Conservation (phyloP, 371 early-diverging fungal species). For the Rhizomucor pusillus region DNA sequence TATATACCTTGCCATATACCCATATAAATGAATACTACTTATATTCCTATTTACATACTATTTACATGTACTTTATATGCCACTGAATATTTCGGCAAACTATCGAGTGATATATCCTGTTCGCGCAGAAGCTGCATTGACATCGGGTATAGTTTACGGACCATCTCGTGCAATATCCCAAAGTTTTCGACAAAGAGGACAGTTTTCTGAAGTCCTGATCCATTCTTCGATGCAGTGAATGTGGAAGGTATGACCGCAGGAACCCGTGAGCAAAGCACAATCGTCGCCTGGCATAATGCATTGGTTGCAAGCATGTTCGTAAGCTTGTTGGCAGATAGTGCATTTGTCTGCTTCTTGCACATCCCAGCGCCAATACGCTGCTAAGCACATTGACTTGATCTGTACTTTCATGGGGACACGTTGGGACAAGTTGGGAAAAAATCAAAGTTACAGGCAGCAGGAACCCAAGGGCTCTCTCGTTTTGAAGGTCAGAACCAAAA, state of each 20-base stretch:
- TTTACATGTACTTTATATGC: too few relatives aligned
- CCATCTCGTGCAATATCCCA: slow-evolving; percentile 63
- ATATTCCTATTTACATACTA: too few relatives aligned
- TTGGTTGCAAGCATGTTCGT: slow-evolving; percentile 79
- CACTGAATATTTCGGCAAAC: too few relatives aligned
- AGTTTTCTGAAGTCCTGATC: slow-evolving; percentile 69
- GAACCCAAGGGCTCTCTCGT: too few relatives aligned
- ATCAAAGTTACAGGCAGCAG: too few relatives aligned
- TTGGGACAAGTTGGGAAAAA: too few relatives aligned
- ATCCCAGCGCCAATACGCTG: slow-evolving; percentile 44
- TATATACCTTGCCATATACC: background rate
- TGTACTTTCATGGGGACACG: slow-evolving; percentile 28
- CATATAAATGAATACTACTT: too few relatives aligned
- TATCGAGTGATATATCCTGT: too few relatives aligned
- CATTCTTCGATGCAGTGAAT: slow-evolving; percentile 87
- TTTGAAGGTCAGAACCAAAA: too few relatives aligned
- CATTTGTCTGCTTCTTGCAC: slow-evolving; percentile 58
- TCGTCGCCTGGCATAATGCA: slow-evolving; percentile 88
- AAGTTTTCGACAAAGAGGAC: slow-evolving; percentile 83
- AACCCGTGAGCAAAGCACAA: slow-evolving; percentile 84
- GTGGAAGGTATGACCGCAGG: slow-evolving; percentile 87
- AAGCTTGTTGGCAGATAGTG: slow-evolving; percentile 80
- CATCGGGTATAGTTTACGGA: background rate
- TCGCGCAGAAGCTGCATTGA: too few relatives aligned
- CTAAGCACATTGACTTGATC: slow-evolving; percentile 36